phyloP scores from a whole-genome alignment of 108 stramenopile genomes.

The Fragilariopsis cylindrus region DNA sequence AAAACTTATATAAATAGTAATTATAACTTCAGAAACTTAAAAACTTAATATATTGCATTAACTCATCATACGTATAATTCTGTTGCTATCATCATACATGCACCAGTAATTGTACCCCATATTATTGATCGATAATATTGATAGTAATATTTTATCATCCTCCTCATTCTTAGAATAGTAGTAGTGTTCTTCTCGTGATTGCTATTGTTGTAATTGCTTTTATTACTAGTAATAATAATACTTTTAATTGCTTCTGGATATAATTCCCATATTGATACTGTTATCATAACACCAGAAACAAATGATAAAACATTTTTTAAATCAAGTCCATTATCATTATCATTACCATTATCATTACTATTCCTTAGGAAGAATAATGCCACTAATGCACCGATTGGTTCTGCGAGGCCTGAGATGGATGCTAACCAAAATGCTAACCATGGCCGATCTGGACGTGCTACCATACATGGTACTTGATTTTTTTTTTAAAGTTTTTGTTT shows the following conservation, averaged over 20 bases:
- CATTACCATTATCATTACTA: background rate
- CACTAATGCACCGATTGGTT: conserved; percentile 72
- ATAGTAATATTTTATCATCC: background rate
- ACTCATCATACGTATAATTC: conserved; percentile 34
- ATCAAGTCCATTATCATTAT: background rate
- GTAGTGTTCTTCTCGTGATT: background rate
- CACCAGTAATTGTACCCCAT: conserved; percentile 28
- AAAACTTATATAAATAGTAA: no score
- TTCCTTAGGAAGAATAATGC: conserved; percentile 44
- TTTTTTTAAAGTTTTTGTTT: no score
- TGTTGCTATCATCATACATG: conserved; percentile 31
- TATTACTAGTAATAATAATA: background rate
- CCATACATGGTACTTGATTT: conserved; percentile 67
- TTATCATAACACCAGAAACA: conserved; percentile 87
- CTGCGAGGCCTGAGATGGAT: conserved; percentile 71
- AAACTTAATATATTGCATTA: background rate
- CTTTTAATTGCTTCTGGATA: conserved; percentile 66
- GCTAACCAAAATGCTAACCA: conserved; percentile 75
- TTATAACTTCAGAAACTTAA: no score
- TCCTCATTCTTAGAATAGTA: no score
- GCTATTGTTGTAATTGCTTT: background rate
- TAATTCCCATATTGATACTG: conserved; percentile 72
- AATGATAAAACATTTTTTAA: conserved; percentile 81
- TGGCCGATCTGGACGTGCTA: conserved; percentile 72
- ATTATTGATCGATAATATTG: conserved; percentile 23